Base-by-base conservation (phyloP, 2,329 filamentous ascomycete genomes). In the Aspergillus sp. region DNA sequence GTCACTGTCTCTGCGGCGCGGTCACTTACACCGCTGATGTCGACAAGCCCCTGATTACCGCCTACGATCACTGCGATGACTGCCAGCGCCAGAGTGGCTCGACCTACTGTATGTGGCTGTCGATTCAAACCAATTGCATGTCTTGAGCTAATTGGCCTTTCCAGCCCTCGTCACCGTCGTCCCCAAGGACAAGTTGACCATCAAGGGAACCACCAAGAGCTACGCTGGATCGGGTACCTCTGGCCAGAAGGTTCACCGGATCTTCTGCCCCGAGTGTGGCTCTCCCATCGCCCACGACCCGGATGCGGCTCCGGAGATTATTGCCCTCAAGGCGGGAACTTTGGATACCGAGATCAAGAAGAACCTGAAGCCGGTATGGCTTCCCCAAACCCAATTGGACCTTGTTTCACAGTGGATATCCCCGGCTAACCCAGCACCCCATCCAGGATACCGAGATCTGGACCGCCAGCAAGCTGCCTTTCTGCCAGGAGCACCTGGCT, bases 1-100 rank as follows among this genome's bases (percentile, higher is more conserved):
- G 85, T 71, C 85, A 88, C 79, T 88, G 85, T 70, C 84, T 88
- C 59, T 88, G 85, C 80, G 85, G 85, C 69, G 80, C 82, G 64
- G 82, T 88, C 73, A 88, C 86, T 67, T 91, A 90, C 79, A 79
- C 79, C 66, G 78, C 80, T 60, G 69, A 82, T 57, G 64, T 70
- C 54, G 75, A 75, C 16, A 54, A 56, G 14, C 71, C 76, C 10
- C 55, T 68, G 9, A 34, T 71, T 13, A 74, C 81, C 47, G 85
- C 81, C 58, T 88, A 88, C 69, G 87, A 88, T 67, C 85, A 88
- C 77, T 88, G 85, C 64, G 85, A 88, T 66, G 85, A 88, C 73
- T 88, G 85, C 79, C 85, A 88, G 73, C 84, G 85, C 65, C 85
- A 88, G 74, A 81, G 74, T 47, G 85, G 85, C 58, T 87, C 84